Conservation (phyloP, 192 early-diverging fungal genomes). For the Coemansia sp. region DNA sequence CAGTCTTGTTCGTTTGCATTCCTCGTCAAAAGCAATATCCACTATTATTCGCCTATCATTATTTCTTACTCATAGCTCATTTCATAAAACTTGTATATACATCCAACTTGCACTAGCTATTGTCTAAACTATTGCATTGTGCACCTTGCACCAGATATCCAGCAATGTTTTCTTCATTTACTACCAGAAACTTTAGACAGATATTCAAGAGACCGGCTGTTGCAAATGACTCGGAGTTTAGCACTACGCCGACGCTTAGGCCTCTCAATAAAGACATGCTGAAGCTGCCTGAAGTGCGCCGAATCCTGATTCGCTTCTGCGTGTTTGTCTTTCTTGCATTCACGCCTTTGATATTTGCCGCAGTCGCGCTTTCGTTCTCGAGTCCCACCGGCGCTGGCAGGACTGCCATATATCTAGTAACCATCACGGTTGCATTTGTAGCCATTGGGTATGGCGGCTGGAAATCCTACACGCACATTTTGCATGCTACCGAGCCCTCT, state of each 20-base stretch:
- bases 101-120: neutral
- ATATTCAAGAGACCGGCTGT: neutral
- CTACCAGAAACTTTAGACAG: neutral
- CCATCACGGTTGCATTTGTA: conserved; percentile 15
- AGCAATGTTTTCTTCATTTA: neutral
- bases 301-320: neutral
- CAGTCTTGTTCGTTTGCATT: neutral
- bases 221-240: neutral
- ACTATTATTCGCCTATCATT: neutral
- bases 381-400: conserved; percentile 9
- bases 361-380: conserved; percentile 29
- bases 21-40: neutral
- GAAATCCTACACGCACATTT: conserved; percentile 9
- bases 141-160: neutral
- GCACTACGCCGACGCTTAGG: conserved; percentile 1
- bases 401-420: conserved; percentile 27
- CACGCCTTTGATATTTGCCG: conserved; percentile 32
- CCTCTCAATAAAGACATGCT: neutral
- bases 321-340: conserved; percentile 13
- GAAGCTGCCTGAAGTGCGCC: conserved; percentile 6
- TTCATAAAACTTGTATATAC: neutral
- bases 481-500: conserved; percentile 1
- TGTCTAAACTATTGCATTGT: neutral
- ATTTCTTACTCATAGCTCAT: neutral
- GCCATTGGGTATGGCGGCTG: conserved; percentile 27